phyloP scores from a whole-genome alignment of 192 early-diverging fungal species.

The Entomortierella chlamydospora region DNA sequence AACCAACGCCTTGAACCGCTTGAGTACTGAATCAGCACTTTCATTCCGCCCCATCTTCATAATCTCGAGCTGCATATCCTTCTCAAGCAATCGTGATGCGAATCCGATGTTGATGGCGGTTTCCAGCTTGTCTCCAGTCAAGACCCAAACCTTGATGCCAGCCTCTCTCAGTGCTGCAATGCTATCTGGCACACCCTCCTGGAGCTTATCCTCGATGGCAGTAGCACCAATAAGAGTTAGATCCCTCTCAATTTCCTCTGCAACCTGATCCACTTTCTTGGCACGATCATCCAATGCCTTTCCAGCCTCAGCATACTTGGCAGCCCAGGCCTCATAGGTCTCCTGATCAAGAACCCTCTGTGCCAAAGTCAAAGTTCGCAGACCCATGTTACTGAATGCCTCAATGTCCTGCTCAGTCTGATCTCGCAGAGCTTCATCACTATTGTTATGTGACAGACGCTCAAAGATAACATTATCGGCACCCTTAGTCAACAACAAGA shows the following conservation, averaged over 20 bases:
- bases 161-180: conserved; percentile 86
- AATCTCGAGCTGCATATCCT: conserved; percentile 78
- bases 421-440: conserved; percentile 63
- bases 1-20: conserved; percentile 43
- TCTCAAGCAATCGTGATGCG: conserved; percentile 77
- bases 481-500: conserved; percentile 92
- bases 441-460: conserved; percentile 62
- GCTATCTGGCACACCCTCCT: conserved; percentile 94
- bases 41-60: conserved; percentile 54
- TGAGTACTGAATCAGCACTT: conserved; percentile 17
- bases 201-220: conserved; percentile 97
- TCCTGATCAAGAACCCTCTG: conserved; percentile 78
- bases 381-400: conserved; percentile 83
- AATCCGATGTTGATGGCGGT: conserved; percentile 99
- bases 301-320: conserved; percentile 77
- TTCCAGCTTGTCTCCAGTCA: conserved; percentile 98
- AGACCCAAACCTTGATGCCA: conserved; percentile 96
- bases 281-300: conserved; percentile 79
- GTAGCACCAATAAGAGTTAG: conserved; percentile 91
- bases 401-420: conserved; percentile 76
- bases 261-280: conserved; percentile 73
- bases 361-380: conserved; percentile 91
- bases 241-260: conserved; percentile 84
- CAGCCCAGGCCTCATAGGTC: conserved; percentile 82
- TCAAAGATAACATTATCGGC: conserved; percentile 97